phyloP scores from a whole-genome alignment of 2,329 filamentous ascomycete species.

The Colletotrichum melonis region DNA sequence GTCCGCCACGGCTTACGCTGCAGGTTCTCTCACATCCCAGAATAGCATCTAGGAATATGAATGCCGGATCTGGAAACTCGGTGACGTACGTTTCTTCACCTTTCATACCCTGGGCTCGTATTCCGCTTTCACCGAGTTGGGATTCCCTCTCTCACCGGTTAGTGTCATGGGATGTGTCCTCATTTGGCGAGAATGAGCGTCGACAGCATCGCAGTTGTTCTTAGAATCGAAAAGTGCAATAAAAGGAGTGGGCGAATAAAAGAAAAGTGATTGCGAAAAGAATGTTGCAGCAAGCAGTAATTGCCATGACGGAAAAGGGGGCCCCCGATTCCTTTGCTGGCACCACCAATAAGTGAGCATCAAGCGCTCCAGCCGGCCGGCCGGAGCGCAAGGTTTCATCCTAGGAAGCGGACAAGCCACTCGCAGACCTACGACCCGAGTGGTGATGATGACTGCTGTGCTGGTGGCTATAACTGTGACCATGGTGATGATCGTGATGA shows the following conservation, averaged over 20 bases:
- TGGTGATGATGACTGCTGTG: neutral
- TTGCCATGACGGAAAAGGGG: neutral
- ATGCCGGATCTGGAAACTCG: neutral
- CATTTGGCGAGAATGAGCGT: neutral
- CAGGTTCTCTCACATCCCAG: neutral
- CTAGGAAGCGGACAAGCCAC: constrained; percentile 4
- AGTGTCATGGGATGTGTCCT: neutral
- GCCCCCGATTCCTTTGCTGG: neutral
- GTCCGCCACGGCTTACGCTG: neutral
- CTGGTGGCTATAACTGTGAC: neutral
- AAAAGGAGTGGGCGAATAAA: neutral
- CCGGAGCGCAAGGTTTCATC: neutral
- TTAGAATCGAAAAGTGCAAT: neutral
- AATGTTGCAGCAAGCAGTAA: neutral
- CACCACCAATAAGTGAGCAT: neutral
- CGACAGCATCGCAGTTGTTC: neutral
- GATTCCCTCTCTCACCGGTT: neutral
- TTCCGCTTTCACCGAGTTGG: neutral
- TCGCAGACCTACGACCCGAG: neutral
- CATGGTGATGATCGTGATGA: neutral
- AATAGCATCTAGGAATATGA: neutral
- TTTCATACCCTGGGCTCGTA: neutral
- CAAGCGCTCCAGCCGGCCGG: neutral
- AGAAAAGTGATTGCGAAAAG: neutral
- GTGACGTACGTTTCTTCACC: neutral